These are phyloP conservation scores for Ajuga reptans DNA, from an alignment of 305 asterid species.

Conservation along the genomic window DNA sequence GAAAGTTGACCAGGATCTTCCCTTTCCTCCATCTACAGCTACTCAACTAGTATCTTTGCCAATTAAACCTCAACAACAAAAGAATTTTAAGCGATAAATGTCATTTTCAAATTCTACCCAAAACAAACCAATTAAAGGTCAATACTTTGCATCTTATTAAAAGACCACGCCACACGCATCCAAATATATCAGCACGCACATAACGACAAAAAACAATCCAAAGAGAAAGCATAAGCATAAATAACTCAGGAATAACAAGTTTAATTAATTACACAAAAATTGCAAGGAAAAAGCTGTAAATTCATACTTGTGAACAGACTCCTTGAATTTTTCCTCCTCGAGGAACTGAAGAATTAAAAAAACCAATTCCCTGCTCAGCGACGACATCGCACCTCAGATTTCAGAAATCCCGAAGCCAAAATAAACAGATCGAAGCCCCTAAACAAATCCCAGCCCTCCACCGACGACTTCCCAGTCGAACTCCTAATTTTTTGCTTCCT, in stretches of 20 bases:
- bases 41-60: slow-evolving; percentile 8
- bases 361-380: slow-evolving; percentile 93
- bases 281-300: not conserved
- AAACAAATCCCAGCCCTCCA: slow-evolving; percentile 31
- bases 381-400: slow-evolving; percentile 59
- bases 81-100: not conserved
- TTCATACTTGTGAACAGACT: slow-evolving; percentile 77
- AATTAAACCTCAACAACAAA: slow-evolving; percentile 1
- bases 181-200: slow-evolving; percentile 5
- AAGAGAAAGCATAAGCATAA: not conserved
- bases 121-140: slow-evolving; percentile 20
- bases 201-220: slow-evolving; percentile 15
- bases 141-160: slow-evolving; percentile 17
- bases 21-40: slow-evolving; percentile 13
- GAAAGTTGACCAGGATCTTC: not conserved
- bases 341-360: slow-evolving; percentile 91
- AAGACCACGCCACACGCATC: slow-evolving; percentile 18
- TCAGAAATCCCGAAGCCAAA: slow-evolving; percentile 33
- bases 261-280: slow-evolving; percentile 7
- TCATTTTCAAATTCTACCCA: slow-evolving; percentile 15
- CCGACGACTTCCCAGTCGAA: slow-evolving; percentile 28
- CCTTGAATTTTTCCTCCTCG: slow-evolving; percentile 96
- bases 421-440: slow-evolving; percentile 58
- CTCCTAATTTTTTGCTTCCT: slow-evolving; percentile 15
- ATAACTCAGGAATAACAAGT: not conserved